Evolutionary conservation across 176 grass and related monocot genomes (phyloP), one percentile per base, ranked within the genome.

Genomic region (Ensete ventricosum): DNA sequence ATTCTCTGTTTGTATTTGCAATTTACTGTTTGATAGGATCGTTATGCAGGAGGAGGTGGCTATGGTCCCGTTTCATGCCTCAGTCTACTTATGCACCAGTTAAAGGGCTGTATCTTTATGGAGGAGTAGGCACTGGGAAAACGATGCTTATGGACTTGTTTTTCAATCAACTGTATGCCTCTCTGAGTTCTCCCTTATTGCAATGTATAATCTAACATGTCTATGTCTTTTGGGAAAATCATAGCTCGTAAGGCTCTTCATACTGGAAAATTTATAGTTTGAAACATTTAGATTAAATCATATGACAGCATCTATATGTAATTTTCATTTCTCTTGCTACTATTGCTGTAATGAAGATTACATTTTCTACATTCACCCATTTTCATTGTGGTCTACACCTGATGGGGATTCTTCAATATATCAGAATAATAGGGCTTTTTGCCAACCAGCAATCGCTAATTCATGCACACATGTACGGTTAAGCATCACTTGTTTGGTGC

Each of bases 81-180:
- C 88, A 85, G 78, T 82, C 82, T 84, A 87, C 77, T 22, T 77
- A 79, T 68, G 66, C 95, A 73, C 82, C 75, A 0, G 84, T 98
- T 43, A 91, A 89, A 76, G 95, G 88, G 26, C 17, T 98, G 57
- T 93, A 98, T 64, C 82, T 93, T 5, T 93, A 91, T 80, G 90
- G 95, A 76, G 90, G 94, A 72, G 90, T 93, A 1, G 95, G 90
- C 67, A 98, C 90, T 73, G 87, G 93, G 77, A 96, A 96, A 62
- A 96, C 89, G 3, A 90, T 96, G 93, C 89, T 96, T 71, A 96
- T 92, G 89, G 83, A 96, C 79, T 73, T 96, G 59, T 96, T 88
- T 69, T 96, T 88, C 50, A 85, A 92, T 60, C 87, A 90, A 71
- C 68, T 96, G 89, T 92, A 88, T 86, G 90, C 10, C 52, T 55